Conservation (phyloP, 2,329 filamentous ascomycete genomes). For the Colletotrichum limetticola region DNA sequence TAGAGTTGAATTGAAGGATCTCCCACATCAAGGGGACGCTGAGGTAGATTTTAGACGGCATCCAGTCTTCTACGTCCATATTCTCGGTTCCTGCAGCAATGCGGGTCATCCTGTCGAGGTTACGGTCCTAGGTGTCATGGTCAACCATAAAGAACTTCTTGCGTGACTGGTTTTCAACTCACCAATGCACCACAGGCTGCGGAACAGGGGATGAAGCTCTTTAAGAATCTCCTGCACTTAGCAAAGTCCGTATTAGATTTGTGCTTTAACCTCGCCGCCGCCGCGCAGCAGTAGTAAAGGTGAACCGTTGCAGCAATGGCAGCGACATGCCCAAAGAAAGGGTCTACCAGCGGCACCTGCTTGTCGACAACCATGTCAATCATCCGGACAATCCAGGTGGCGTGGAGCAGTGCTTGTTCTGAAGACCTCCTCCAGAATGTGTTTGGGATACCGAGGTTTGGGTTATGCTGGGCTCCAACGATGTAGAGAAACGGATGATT, state of each 20-base stretch:
- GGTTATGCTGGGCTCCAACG: conserved; percentile 61
- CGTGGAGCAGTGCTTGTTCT: conserved; percentile 60
- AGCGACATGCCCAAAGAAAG: conserved; percentile 62
- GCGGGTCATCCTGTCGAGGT: conserved; percentile 58
- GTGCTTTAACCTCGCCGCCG: conserved; percentile 57
- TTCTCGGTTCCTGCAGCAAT: conserved; percentile 60
- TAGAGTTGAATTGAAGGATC: conserved; percentile 59
- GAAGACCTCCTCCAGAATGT: conserved; percentile 64
- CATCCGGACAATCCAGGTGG: conserved; percentile 64
- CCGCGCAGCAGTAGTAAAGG: conserved; percentile 63
- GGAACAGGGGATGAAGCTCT: conserved; percentile 58
- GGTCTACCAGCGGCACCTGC: conserved; percentile 58
- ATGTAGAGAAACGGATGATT: conserved; percentile 66
- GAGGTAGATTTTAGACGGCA: conserved; percentile 62
- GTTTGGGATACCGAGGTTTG: conserved; percentile 62
- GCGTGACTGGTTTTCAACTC: conserved; percentile 30
- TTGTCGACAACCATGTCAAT: conserved; percentile 65
- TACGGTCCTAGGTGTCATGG: conserved; percentile 51
- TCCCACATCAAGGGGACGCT: conserved; percentile 65
- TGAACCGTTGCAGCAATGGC: conserved; percentile 65
- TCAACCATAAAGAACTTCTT: neutral
- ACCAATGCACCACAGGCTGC: conserved; percentile 58
- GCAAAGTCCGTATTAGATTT: conserved; percentile 63
- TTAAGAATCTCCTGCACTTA: conserved; percentile 60
- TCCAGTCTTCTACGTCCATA: conserved; percentile 61